These are phyloP conservation scores for Cryptosporidium tyzzeri DNA, from an alignment of 169 alveolate species.

Conservation along the genomic window DNA sequence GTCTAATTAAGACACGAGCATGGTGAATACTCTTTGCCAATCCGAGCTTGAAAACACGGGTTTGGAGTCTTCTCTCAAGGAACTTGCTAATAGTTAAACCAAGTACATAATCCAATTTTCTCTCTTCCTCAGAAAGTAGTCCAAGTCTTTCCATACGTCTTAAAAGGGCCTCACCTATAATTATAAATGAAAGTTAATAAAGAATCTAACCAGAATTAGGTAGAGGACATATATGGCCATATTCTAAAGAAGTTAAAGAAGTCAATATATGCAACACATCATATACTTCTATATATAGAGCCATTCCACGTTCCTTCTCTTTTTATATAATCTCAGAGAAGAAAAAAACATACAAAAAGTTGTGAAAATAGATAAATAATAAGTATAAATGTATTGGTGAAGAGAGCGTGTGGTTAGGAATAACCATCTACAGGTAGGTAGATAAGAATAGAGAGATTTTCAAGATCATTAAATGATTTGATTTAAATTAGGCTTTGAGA, in stretches of 20 bases:
- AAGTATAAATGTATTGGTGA: neutral
- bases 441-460: neutral
- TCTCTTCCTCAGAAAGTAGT: slow-evolving; percentile 94
- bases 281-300: too few species aligned
- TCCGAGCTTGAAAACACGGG: slow-evolving; percentile 95
- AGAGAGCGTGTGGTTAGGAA: neutral
- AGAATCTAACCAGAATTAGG: neutral
- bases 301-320: too few species aligned
- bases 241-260: too few species aligned
- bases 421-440: too few species aligned
- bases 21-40: slow-evolving; percentile 98
- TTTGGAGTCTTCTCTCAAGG: slow-evolving; percentile 99
- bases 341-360: too few species aligned
- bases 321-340: too few species aligned
- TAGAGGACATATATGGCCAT: neutral
- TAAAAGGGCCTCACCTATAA: slow-evolving; percentile 95
- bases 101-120: slow-evolving; percentile 98
- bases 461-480: too few species aligned
- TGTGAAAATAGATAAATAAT: neutral
- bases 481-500: neutral
- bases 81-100: slow-evolving; percentile 97
- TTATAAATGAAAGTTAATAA: neutral
- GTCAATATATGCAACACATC: too few species aligned
- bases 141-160: slow-evolving; percentile 99
- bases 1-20: slow-evolving; percentile 98